phyloP scores from a whole-genome alignment of 2,329 filamentous ascomycete genomes.

The Fusarium guadeloupense region DNA sequence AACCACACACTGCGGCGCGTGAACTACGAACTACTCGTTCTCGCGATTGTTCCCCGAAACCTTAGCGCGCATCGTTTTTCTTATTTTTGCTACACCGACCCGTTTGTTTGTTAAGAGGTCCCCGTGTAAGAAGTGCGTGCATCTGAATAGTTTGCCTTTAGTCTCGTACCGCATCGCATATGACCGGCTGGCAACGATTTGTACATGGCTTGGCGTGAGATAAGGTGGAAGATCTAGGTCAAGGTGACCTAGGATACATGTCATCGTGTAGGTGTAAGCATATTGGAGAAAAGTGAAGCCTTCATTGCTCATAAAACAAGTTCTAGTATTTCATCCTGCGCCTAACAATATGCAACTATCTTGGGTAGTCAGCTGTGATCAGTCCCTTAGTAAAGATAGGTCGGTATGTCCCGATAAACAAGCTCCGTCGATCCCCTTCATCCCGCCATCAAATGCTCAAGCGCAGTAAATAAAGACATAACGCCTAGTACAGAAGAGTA shows the following conservation, averaged over 20 bases:
- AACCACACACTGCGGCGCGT: not conserved
- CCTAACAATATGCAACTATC: constrained; percentile 40
- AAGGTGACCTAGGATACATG: not conserved
- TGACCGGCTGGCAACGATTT: constrained; percentile 6
- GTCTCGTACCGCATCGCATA: not conserved
- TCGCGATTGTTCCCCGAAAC: too few species aligned
- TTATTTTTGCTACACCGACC: not conserved
- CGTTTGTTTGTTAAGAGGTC: not conserved
- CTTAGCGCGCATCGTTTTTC: not conserved
- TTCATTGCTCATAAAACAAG: not conserved
- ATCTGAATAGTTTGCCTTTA: not conserved
- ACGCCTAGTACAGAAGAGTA: not conserved
- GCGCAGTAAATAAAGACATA: too few species aligned
- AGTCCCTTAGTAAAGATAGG: constrained; percentile 8
- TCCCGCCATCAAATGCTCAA: constrained; percentile 15
- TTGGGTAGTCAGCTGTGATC: constrained; percentile 21
- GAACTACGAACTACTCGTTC: not conserved
- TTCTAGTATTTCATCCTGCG: constrained; percentile 37
- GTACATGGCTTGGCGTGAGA: not conserved
- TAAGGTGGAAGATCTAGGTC: not conserved
- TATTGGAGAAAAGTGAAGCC: not conserved
- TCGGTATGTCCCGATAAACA: not conserved
- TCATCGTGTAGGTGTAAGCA: not conserved
- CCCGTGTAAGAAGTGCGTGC: not conserved
- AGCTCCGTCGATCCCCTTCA: constrained; percentile 1